phyloP scores from a whole-genome alignment of 192 early-diverging fungal genomes.

The Coemansia sp. region DNA sequence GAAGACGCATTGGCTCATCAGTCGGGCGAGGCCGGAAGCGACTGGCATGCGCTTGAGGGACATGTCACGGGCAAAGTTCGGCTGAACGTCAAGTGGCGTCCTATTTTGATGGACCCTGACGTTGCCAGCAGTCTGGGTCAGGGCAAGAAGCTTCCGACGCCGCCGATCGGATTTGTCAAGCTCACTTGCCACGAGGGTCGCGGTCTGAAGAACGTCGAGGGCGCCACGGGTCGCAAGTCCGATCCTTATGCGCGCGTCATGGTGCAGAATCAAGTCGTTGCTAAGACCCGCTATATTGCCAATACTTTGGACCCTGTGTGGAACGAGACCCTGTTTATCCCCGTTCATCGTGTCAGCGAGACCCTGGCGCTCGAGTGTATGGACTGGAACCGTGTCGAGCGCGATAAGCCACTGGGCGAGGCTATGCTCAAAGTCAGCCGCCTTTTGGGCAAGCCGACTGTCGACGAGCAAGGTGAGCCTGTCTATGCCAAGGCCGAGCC shows the following conservation, averaged over 20 bases:
- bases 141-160: constrained; percentile 52
- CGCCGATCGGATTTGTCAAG: constrained; percentile 82
- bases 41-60: constrained; percentile 70
- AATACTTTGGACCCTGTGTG: constrained; percentile 88
- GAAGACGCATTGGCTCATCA: constrained; percentile 54
- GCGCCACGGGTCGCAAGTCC: constrained; percentile 76
- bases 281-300: constrained; percentile 78
- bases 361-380: constrained; percentile 76
- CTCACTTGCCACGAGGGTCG: constrained; percentile 76
- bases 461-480: constrained; percentile 39
- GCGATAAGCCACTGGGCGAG: constrained; percentile 85
- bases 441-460: constrained; percentile 54
- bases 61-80: constrained; percentile 61
- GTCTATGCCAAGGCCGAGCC: constrained; percentile 53
- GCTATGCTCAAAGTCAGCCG: constrained; percentile 63
- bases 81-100: constrained; percentile 78
- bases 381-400: constrained; percentile 87
- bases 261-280: constrained; percentile 65
- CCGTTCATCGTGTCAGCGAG: constrained; percentile 79
- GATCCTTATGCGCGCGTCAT: constrained; percentile 89
- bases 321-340: constrained; percentile 88
- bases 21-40: constrained; percentile 54
- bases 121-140: constrained; percentile 55
- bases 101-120: constrained; percentile 75
- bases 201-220: constrained; percentile 84